These are phyloP conservation scores for Capsicum chinense DNA, from an alignment of 257 asterid genomes.

Conservation along the genomic window DNA sequence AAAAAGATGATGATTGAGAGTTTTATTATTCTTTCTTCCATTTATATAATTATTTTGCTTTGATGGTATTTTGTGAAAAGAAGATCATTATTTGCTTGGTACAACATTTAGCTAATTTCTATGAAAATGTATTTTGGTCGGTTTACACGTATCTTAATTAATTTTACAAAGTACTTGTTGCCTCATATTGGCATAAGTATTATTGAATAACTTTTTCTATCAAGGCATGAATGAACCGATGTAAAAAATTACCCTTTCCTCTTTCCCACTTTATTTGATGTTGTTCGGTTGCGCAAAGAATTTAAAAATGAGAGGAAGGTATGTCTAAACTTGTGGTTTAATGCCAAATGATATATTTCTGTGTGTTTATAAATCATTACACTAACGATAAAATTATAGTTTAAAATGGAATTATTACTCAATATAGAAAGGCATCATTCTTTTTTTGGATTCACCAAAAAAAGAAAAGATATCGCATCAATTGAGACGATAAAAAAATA, in stretches of 20 bases:
- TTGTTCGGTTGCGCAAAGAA: fast-evolving
- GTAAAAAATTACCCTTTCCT: not conserved
- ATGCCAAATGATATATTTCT: no score
- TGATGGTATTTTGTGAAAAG: not conserved
- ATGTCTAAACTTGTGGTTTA: not conserved
- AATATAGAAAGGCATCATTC: not conserved
- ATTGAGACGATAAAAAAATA: not conserved
- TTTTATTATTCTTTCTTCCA: not conserved
- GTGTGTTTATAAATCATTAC: not conserved
- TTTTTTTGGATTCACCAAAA: not conserved
- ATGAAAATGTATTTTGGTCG: not conserved
- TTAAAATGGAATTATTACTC: not conserved
- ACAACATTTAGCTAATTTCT: not conserved
- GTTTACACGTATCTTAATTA: not conserved
- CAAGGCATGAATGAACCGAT: not conserved
- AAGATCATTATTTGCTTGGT: not conserved
- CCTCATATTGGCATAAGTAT: not conserved
- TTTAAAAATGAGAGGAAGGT: not conserved
- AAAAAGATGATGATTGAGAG: slow-evolving; percentile 27
- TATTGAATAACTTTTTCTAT: not conserved
- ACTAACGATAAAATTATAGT: not conserved
- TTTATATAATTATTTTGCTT: not conserved
- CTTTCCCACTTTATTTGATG: not conserved
- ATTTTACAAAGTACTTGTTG: not conserved
- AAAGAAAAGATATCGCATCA: no score